Evolutionary conservation across 1,139 yeast species (phyloP).

Genomic region (Saccharomyces hybrid): DNA sequence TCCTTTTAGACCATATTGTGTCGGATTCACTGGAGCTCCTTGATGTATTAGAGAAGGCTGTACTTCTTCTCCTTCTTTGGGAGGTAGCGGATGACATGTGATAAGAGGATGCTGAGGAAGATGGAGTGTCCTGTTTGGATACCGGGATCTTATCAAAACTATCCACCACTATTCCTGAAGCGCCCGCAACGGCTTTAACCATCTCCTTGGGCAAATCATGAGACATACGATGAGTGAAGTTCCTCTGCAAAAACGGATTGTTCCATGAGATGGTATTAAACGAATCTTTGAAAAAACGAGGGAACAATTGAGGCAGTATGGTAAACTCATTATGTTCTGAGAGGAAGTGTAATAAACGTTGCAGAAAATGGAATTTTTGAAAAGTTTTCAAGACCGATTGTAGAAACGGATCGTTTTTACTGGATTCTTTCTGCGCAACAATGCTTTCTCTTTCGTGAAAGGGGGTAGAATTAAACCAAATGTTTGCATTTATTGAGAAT

Average conservation of each 20-base stretch:
- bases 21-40: not conserved
- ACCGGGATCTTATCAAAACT: not conserved
- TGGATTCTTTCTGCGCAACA: not conserved
- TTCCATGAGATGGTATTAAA: slow-evolving; percentile 72
- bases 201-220: slow-evolving; percentile 1
- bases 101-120: not conserved
- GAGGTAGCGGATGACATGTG: not conserved
- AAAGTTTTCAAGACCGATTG: not conserved
- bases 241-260: slow-evolving; percentile 41
- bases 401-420: not conserved
- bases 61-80: not conserved
- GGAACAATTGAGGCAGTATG: slow-evolving; percentile 51
- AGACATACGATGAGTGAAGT: not conserved
- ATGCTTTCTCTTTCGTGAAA: not conserved
- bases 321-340: not conserved
- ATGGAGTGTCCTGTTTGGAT: not conserved
- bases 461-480: not conserved
- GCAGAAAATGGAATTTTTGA: not conserved
- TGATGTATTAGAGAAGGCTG: not conserved
- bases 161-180: not conserved
- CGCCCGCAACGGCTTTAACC: not conserved
- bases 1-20: not conserved
- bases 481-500: not conserved
- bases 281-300: slow-evolving; percentile 53
- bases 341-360: not conserved